phyloP scores from a whole-genome alignment of 2,329 filamentous ascomycete species.

The Penicillium olsonii region DNA sequence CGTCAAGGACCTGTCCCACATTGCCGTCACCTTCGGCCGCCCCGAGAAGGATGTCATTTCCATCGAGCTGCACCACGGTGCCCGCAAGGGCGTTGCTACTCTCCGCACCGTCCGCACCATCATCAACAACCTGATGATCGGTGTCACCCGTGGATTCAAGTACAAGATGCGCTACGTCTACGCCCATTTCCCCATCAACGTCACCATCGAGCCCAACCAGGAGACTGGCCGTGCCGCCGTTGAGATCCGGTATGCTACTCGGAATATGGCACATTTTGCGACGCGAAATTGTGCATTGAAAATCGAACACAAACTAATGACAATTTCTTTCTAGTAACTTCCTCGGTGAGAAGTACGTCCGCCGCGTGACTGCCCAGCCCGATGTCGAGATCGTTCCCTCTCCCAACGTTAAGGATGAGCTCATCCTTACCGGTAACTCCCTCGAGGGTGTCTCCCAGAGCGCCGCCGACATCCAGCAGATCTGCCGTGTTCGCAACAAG shows the following conservation, averaged over 20 bases:
- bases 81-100: conserved; percentile 95
- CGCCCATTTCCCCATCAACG: conserved; percentile 99
- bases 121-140: conserved; percentile 98
- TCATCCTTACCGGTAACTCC: conserved; percentile 88
- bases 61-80: conserved; percentile 98
- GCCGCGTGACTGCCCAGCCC: conserved; percentile 81
- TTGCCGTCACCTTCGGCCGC: conserved; percentile 92
- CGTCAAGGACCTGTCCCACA: conserved; percentile 91
- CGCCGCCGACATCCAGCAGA: conserved; percentile 99
- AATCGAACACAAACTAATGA: neutral
- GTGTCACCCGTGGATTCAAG: conserved; percentile 98
- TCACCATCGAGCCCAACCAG: conserved; percentile 95
- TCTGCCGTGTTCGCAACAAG: conserved; percentile 99
- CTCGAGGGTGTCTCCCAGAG: conserved; percentile 97
- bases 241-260: conserved; percentile 83
- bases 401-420: conserved; percentile 95
- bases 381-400: conserved; percentile 91
- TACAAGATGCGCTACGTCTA: conserved; percentile 99
- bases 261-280: conserved; percentile 20
- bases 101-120: conserved; percentile 97
- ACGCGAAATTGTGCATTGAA: neutral
- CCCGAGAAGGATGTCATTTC: conserved; percentile 84
- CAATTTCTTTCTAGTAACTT: conserved; percentile 73
- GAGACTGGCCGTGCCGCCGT: conserved; percentile 88
- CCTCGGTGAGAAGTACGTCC: conserved; percentile 99